Percentiles rank a stretch among this genome's conserved stretches.
These are phyloP conservation scores for Rhodotorula diobovata DNA, from an alignment of 768 basidiomycete species.

Conservation along the genomic window DNA sequence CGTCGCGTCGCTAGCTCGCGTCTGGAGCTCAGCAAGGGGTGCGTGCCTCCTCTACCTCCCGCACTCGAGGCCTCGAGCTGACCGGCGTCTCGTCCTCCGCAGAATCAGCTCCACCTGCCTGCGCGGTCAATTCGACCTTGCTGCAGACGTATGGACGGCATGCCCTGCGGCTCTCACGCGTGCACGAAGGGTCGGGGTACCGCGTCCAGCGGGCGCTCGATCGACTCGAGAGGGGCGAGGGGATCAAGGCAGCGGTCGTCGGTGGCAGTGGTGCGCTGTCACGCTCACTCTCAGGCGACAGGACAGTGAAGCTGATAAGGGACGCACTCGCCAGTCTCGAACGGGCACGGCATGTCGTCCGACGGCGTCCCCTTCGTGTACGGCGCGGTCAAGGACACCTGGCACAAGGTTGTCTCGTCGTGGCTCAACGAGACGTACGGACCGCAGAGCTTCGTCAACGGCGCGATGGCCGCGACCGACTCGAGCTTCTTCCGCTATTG, in stretches of 20 bases:
- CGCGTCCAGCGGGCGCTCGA: neutral
- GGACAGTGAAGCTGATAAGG: neutral
- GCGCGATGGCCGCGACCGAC: neutral
- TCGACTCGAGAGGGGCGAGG: neutral
- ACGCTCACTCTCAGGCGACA: accelerated
- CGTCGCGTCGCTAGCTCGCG: no score
- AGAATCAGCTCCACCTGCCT: neutral
- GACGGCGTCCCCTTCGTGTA: neutral
- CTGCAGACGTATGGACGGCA: neutral
- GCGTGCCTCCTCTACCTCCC: no score
- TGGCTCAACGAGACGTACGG: neutral
- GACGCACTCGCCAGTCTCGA: neutral
- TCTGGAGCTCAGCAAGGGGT: neutral
- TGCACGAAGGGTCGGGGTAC: neutral
- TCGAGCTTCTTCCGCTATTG: constrained; percentile 2
- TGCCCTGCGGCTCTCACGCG: neutral
- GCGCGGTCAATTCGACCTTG: neutral
- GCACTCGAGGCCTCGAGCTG: neutral
- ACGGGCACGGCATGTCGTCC: neutral
- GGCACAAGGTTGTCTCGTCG: neutral
- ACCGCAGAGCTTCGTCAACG: neutral
- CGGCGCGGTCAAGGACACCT: neutral
- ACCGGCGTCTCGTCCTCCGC: neutral
- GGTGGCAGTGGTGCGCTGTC: neutral
- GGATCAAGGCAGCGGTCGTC: neutral